phyloP scores from a whole-genome alignment of 805 yeast species.

The Vanderwaltozyma polyspora region DNA sequence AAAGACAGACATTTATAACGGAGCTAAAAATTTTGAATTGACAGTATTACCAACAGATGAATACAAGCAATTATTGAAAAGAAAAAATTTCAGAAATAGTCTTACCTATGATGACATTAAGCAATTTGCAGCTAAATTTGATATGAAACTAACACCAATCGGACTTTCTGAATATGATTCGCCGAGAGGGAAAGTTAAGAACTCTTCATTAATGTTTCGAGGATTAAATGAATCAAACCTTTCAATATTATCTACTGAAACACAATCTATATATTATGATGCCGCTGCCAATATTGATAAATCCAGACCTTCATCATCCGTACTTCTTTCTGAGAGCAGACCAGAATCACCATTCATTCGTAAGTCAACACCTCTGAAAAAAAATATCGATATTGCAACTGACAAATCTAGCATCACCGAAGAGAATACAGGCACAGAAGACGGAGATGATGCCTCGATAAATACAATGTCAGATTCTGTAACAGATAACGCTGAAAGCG shows the following conservation, averaged over 20 bases:
- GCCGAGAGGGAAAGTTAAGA: constrained; percentile 1
- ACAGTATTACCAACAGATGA: constrained; percentile 36
- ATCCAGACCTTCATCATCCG: neutral
- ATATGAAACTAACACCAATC: constrained; percentile 27
- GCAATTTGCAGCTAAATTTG: constrained; percentile 27
- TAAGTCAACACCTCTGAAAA: no score
- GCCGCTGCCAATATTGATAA: constrained; percentile 9
- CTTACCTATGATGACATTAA: constrained; percentile 25
- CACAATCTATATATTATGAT: constrained; percentile 23
- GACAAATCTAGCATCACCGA: no score
- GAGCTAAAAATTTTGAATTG: constrained; percentile 33
- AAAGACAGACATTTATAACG: constrained; percentile 25
- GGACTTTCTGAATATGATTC: constrained; percentile 3
- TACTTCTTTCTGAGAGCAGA: no score
- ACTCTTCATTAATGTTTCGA: constrained; percentile 2
- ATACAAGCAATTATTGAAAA: constrained; percentile 28
- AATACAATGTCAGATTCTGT: no score
- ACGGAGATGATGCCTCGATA: no score
- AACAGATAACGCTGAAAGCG: no score
- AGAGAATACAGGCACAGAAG: no score
- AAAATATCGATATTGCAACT: no score
- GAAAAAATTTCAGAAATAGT: constrained; percentile 9
- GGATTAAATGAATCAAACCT: constrained; percentile 12
- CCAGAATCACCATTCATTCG: no score
- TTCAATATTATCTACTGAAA: constrained; percentile 14